Base-by-base conservation (phyloP, 2,329 filamentous ascomycete genomes). In the Monosporascus sp. region DNA sequence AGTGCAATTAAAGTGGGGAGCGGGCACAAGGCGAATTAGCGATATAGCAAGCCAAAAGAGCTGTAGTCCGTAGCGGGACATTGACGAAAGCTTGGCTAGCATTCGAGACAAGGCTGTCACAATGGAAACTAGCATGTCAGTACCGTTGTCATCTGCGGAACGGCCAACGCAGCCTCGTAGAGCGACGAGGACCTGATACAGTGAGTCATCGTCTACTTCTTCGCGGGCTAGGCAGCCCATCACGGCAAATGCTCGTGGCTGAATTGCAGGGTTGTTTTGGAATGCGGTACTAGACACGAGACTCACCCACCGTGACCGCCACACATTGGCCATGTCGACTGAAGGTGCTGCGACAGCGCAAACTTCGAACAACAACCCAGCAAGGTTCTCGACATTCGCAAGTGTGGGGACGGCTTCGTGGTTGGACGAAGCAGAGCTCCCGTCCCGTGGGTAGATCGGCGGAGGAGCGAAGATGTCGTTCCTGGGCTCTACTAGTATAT, bases 301-400 rank as follows among this genome's bases (percentile, higher is more conserved):
- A 61, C 84, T 87, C 85, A 88, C 88, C 85, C 85, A 88, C 20
- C 85, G 78, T 20, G 85, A 85, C 25, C 85, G 79, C 85, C 85
- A 88, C 17, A 81, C 78, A 61, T 88, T 88, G 22, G 83, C 80
- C 62, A 85, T 74, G 59, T 88, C 83, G 8, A 82, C 70, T 0
- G 83, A 83, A 11, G 84, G 81, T 14, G 85, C 85, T 3, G 85
- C 84, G 17, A 85, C 72, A 2, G 77, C 74, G 57, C 82, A 87
- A 15, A 86, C 76, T 54, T 88, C 85, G 49, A 86, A 83, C 18
- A 88, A 68, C 1, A 86, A 67, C 22, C 76, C 76, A 1, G 84
- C 83, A 7, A 88, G 73, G 49, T 77, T 80, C 63, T 88, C 85
- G 11, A 81, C 85, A 11, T 80, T 77, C 3, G 73, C 68, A 46